phyloP scores from a whole-genome alignment of 2,329 filamentous ascomycete species.

The Neofusicoccum laricinum region DNA sequence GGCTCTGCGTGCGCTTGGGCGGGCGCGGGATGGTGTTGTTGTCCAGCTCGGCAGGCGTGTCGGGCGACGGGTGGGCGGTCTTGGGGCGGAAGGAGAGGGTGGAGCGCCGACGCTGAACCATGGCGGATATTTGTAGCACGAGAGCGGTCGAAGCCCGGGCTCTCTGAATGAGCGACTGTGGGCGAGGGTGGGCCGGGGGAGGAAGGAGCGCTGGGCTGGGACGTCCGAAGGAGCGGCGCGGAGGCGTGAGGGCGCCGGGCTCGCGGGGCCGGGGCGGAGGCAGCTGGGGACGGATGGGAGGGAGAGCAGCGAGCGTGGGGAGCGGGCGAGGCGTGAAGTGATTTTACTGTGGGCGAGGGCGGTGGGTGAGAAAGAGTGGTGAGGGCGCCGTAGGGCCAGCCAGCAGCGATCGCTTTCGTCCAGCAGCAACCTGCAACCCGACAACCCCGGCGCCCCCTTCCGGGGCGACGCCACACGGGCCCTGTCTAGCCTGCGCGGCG shows the following conservation, averaged over 20 bases:
- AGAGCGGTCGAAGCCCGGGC: constrained; percentile 2
- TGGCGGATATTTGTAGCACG: constrained; percentile 2
- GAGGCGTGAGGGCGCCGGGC: constrained; percentile 5
- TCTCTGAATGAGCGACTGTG: constrained; percentile 7
- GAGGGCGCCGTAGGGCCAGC: constrained; percentile 1
- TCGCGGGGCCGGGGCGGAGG: not conserved
- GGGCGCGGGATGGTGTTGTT: constrained; percentile 24
- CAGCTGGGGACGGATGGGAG: not conserved
- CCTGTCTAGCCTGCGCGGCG: not conserved
- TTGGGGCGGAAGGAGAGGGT: constrained; percentile 37
- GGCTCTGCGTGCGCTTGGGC: constrained; percentile 36
- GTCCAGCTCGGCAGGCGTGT: constrained; percentile 21
- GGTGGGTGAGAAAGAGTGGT: not conserved
- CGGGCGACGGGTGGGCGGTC: constrained; percentile 41
- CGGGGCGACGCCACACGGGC: not conserved
- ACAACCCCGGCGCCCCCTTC: not conserved
- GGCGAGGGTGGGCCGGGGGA: not conserved
- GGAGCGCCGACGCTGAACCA: constrained; percentile 31
- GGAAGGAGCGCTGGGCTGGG: constrained; percentile 4
- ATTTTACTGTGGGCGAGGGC: constrained; percentile 7
- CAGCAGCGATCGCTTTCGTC: not conserved
- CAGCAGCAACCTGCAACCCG: not conserved
- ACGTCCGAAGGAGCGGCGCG: not conserved
- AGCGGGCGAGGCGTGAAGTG: not conserved
- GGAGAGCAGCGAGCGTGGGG: constrained; percentile 11